A percentile compares a stretch with the other conserved stretches of the same genome.
Evolutionary conservation across 2,329 filamentous ascomycete genomes (phyloP).

Genomic region (Alternaria viburni): DNA sequence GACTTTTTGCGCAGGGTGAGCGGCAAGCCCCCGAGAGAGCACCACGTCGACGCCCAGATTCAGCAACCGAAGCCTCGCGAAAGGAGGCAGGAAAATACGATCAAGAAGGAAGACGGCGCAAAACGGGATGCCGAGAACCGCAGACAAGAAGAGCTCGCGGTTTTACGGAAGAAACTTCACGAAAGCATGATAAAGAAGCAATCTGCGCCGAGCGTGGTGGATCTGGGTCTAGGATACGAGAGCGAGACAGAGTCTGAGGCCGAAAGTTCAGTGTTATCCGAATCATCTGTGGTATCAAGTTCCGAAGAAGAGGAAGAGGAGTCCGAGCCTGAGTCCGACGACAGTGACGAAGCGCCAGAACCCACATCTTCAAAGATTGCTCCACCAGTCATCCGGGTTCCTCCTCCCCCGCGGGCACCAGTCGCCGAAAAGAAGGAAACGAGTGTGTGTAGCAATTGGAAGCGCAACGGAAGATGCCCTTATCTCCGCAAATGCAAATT

Average conservation of each 20-base stretch:
- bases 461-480: constrained; percentile 34
- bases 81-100: constrained; percentile 2
- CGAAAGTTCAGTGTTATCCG: constrained; percentile 32
- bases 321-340: constrained; percentile 32
- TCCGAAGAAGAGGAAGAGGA: constrained; percentile 31
- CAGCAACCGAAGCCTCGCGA: neutral
- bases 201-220: constrained; percentile 12
- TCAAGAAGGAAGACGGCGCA: neutral
- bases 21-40: constrained; percentile 20
- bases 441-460: constrained; percentile 33
- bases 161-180: constrained; percentile 42
- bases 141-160: constrained; percentile 35
- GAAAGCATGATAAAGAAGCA: constrained; percentile 40
- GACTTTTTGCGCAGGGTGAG: constrained; percentile 47
- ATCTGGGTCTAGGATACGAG: constrained; percentile 41
- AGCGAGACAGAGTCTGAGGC: constrained; percentile 35
- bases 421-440: constrained; percentile 10
- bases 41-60: neutral
- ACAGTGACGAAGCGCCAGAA: constrained; percentile 41
- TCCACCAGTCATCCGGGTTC: constrained; percentile 17
- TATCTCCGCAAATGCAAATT: constrained; percentile 34
- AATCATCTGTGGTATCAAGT: constrained; percentile 43
- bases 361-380: constrained; percentile 46
- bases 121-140: neutral
- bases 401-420: constrained; percentile 15